Conservation (phyloP, 805 yeast genomes). For the Phaffomyces thermotolerans region DNA sequence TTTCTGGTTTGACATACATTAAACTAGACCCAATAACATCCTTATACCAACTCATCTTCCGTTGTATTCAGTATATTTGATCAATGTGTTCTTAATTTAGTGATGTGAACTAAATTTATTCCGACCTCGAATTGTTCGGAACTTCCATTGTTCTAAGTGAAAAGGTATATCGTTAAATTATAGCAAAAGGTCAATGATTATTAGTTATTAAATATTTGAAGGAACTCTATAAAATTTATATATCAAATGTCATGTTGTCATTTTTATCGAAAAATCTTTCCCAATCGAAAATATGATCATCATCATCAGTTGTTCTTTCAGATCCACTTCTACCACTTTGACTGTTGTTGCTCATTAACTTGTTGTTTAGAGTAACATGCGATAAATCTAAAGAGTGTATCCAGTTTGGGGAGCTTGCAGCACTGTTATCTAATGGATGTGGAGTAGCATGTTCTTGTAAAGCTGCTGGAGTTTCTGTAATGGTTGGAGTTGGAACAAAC, state of each 20-base stretch:
- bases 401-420: not conserved
- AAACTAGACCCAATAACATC: constrained; percentile 2
- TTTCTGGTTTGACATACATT: not conserved
- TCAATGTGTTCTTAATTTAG: too few species aligned
- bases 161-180: too few species aligned
- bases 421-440: not conserved
- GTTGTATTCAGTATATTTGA: too few species aligned
- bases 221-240: not conserved
- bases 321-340: constrained; percentile 2
- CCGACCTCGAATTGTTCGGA: too few species aligned
- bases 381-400: not conserved
- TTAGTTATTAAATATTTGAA: too few species aligned
- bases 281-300: constrained; percentile 22
- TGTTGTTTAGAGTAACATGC: not conserved
- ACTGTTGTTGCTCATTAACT: too few species aligned
- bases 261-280: constrained; percentile 21
- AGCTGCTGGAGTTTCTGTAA: not conserved
- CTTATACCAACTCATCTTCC: constrained; percentile 8
- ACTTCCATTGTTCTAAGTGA: too few species aligned
- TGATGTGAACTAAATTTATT: too few species aligned
- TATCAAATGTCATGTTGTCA: constrained; percentile 11
- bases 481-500: not conserved
- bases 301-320: constrained; percentile 12
- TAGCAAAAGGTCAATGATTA: too few species aligned
- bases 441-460: not conserved